Conservation (phyloP, 1,284 basidiomycete genomes). For the Termitomyces sp. region DNA sequence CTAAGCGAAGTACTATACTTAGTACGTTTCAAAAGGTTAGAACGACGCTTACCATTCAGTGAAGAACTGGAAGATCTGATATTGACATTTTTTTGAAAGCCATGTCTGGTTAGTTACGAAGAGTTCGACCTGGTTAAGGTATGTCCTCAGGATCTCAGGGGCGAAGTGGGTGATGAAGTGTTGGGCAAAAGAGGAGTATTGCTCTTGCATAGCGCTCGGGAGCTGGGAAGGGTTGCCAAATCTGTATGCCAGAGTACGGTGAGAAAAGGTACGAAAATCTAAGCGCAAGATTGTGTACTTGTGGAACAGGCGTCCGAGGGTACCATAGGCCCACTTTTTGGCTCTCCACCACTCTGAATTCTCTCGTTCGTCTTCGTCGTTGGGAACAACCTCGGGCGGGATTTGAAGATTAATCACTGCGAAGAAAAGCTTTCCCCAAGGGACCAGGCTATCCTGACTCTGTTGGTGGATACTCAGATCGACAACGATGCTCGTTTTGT, state of each 20-base stretch:
- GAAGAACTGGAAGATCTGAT: conserved; percentile 77
- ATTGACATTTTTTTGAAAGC: conserved; percentile 78
- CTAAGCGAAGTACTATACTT: conserved; percentile 34
- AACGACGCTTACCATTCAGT: conserved; percentile 68
- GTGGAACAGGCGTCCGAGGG: conserved; percentile 71
- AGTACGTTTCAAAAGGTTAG: neutral
- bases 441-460: conserved; percentile 65
- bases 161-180: conserved; percentile 78
- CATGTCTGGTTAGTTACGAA: conserved; percentile 68
- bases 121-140: conserved; percentile 71
- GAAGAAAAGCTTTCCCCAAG: conserved; percentile 83
- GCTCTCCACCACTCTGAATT: conserved; percentile 81
- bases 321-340: conserved; percentile 86
- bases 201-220: conserved; percentile 61
- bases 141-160: conserved; percentile 78
- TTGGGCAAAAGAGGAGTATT: conserved; percentile 68
- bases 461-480: conserved; percentile 73
- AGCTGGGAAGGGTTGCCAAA: conserved; percentile 85
- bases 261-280: neutral
- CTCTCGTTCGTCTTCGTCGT: conserved; percentile 71
- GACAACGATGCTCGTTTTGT: conserved; percentile 73
- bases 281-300: conserved; percentile 36
- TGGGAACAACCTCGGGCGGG: conserved; percentile 60
- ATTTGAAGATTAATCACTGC: conserved; percentile 66
- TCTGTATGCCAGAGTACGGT: conserved; percentile 26